These are phyloP conservation scores for Sarocladium kiliense DNA, from an alignment of 2,329 filamentous ascomycete genomes.

Conservation along the genomic window DNA sequence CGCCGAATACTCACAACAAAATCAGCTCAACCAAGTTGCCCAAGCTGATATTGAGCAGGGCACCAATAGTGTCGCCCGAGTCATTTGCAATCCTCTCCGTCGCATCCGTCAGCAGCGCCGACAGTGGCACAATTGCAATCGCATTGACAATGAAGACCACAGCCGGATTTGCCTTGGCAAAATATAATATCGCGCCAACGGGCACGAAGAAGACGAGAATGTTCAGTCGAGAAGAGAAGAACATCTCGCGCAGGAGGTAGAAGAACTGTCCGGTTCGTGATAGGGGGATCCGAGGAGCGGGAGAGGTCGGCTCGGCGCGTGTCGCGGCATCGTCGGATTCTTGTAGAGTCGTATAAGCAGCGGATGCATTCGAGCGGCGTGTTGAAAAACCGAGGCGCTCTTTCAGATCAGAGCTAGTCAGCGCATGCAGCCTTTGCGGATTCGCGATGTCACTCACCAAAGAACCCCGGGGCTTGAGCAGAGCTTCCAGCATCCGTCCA, in stretches of 20 bases:
- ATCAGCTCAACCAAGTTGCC: conserved; percentile 60
- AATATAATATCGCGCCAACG: conserved; percentile 55
- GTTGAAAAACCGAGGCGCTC: neutral
- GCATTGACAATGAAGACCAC: conserved; percentile 55
- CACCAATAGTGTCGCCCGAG: conserved; percentile 53
- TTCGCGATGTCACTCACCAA: neutral
- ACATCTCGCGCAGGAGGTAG: conserved; percentile 13
- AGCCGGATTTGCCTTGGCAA: conserved; percentile 27
- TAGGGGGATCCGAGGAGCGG: neutral
- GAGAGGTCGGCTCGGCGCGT: neutral
- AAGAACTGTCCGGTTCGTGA: conserved; percentile 7
- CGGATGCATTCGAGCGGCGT: neutral
- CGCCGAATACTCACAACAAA: conserved; percentile 39
- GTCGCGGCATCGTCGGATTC: neutral
- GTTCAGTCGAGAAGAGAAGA: conserved; percentile 50
- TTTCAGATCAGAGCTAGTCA: neutral
- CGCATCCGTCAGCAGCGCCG: conserved; percentile 51
- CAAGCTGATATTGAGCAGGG: conserved; percentile 56
- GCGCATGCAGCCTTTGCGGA: too few species aligned
- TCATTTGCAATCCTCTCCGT: conserved; percentile 54
- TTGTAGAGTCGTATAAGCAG: conserved; percentile 3
- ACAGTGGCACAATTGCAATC: conserved; percentile 54
- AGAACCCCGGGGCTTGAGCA: neutral
- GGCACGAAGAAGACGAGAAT: conserved; percentile 66
- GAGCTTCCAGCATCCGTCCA: neutral